Conservation (phyloP, 1,139 yeast genomes). For the Geotrichum carabidarum region DNA sequence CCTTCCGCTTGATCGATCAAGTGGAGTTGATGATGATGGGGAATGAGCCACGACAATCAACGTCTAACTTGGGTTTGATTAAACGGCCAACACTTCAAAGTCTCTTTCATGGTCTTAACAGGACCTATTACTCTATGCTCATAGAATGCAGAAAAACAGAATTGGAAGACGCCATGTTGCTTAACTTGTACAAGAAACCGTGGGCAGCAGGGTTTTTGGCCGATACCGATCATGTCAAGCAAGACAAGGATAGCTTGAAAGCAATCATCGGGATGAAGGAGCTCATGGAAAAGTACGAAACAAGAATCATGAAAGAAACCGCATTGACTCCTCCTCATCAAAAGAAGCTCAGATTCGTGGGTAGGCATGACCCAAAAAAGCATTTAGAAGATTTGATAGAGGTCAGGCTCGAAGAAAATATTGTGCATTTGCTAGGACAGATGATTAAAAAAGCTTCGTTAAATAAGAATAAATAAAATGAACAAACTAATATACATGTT, state of each 20-base stretch:
- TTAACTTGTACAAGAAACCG: conserved; percentile 88
- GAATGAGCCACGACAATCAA: conserved; percentile 96
- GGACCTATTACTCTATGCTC: conserved; percentile 92
- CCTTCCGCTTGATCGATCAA: conserved; percentile 80
- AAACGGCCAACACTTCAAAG: conserved; percentile 90
- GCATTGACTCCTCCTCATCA: conserved; percentile 83
- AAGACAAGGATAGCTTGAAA: conserved; percentile 69
- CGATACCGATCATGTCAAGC: conserved; percentile 68
- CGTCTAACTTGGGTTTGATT: conserved; percentile 90
- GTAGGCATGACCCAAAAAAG: conserved; percentile 97
- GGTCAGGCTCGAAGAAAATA: conserved; percentile 77
- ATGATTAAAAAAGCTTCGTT: conserved; percentile 71
- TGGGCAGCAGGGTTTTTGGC: conserved; percentile 87
- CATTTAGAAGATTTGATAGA: conserved; percentile 90
- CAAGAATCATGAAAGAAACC: conserved; percentile 87
- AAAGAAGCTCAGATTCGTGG: conserved; percentile 91
- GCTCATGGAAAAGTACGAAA: conserved; percentile 84
- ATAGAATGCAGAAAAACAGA: conserved; percentile 92
- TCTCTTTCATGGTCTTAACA: conserved; percentile 90
- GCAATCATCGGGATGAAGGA: conserved; percentile 77
- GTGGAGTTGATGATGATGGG: conserved; percentile 89
- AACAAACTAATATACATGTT: background rate
- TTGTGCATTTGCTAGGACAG: conserved; percentile 79
- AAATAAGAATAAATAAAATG: background rate
- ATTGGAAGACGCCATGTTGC: conserved; percentile 87